A percentile compares a stretch with the other conserved stretches of the same genome.
phyloP scores from a whole-genome alignment of 2,329 filamentous ascomycete species.

The Dendryphion nanum region DNA sequence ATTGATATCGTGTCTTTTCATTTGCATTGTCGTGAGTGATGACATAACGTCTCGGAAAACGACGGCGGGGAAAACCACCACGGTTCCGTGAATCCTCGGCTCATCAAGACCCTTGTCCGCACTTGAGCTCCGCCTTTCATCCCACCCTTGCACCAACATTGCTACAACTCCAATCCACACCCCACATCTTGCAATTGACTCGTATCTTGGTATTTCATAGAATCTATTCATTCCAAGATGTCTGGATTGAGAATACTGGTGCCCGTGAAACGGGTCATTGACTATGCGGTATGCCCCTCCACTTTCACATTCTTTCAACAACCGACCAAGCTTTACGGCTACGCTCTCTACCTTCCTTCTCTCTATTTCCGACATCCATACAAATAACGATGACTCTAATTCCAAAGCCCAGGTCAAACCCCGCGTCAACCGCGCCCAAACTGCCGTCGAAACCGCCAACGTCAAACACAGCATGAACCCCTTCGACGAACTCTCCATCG shows the following conservation, averaged over 20 bases:
- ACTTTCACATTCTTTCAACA: not conserved
- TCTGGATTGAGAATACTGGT: conserved; percentile 54
- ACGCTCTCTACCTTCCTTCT: conserved; percentile 1
- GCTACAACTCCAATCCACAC: conserved; percentile 1
- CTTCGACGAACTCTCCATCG: conserved; percentile 96
- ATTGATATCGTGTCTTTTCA: too few species aligned
- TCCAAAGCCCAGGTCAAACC: conserved; percentile 59
- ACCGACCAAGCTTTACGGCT: not conserved
- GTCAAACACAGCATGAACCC: conserved; percentile 99
- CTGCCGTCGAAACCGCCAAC: conserved; percentile 84
- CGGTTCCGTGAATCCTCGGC: conserved; percentile 8
- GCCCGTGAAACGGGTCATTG: conserved; percentile 58
- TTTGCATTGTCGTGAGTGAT: too few species aligned
- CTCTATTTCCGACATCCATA: not conserved
- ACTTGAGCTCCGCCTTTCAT: conserved; percentile 4
- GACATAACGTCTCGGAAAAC: conserved; percentile 13
- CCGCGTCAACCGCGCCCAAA: conserved; percentile 69
- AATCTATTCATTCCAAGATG: conserved; percentile 27
- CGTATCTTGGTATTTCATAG: not conserved
- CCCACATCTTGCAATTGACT: not conserved
- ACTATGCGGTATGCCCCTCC: conserved; percentile 51
- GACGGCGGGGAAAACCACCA: conserved; percentile 8
- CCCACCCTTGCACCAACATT: conserved; percentile 9
- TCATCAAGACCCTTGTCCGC: conserved; percentile 4
- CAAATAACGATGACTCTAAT: not conserved